Conservation (phyloP, 495 filamentous ascomycete genomes). For the Hypomontagnella submonticulosa region DNA sequence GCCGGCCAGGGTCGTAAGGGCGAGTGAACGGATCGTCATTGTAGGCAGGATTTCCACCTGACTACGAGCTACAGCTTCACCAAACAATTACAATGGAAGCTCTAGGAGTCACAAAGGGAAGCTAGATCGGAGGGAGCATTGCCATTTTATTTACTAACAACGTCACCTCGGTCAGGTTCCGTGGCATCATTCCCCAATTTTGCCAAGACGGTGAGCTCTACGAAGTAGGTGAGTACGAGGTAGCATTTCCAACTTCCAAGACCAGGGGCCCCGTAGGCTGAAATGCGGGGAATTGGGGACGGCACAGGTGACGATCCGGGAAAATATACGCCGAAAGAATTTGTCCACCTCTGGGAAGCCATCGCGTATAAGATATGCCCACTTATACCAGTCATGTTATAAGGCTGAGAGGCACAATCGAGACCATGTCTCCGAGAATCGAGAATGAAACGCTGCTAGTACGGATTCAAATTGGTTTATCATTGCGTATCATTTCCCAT, state of each 20-base stretch:
- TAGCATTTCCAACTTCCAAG: constrained; percentile 32
- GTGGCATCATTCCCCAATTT: constrained; percentile 8
- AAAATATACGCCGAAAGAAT: constrained; percentile 42
- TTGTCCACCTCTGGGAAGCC: constrained; percentile 41
- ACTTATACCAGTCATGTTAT: constrained; percentile 8
- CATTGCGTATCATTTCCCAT: too few relatives aligned
- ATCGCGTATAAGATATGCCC: background rate
- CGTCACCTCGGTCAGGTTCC: constrained; percentile 17
- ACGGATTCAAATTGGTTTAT: too few relatives aligned
- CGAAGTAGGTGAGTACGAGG: constrained; percentile 31
- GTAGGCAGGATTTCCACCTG: background rate
- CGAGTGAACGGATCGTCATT: constrained; percentile 31
- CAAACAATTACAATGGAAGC: background rate
- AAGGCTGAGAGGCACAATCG: background rate
- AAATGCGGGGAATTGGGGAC: constrained; percentile 34
- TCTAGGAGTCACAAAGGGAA: background rate
- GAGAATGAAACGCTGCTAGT: too few relatives aligned
- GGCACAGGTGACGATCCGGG: constrained; percentile 40
- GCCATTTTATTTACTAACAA: constrained; percentile 26
- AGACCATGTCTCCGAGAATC: too few relatives aligned
- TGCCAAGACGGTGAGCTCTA: constrained; percentile 7
- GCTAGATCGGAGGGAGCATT: background rate
- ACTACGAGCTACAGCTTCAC: background rate
- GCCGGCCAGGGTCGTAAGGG: constrained; percentile 25
- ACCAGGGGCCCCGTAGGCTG: constrained; percentile 1